phyloP scores from a whole-genome alignment of 148 eudicot genomes.

The Dianthus caryophyllus region DNA sequence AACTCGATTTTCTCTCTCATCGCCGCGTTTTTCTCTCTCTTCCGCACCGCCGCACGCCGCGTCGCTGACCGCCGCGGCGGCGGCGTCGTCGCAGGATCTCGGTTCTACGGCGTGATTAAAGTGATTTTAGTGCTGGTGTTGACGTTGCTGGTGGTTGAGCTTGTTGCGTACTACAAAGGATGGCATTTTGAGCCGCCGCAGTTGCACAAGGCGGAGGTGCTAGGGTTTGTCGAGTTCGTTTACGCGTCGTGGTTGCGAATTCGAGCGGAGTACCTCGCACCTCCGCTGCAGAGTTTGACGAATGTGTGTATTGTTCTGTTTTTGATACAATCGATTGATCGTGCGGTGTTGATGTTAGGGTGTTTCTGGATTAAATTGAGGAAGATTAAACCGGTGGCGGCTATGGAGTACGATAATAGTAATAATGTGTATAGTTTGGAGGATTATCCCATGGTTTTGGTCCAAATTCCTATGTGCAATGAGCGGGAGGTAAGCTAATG shows the following conservation, averaged over 20 bases:
- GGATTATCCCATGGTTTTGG: conserved; percentile 80
- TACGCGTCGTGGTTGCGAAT: conserved; percentile 62
- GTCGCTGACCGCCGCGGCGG: conserved; percentile 26
- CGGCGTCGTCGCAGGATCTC: conserved; percentile 27
- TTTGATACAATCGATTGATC: conserved; percentile 74
- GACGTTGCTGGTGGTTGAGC: conserved; percentile 41
- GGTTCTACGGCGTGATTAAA: conserved; percentile 43
- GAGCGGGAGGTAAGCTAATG: conserved; percentile 95
- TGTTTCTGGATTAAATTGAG: conserved; percentile 70
- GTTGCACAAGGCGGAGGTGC: conserved; percentile 41
- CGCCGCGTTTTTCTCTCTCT: conserved; percentile 28
- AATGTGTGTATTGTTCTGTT: conserved; percentile 72
- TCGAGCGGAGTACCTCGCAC: conserved; percentile 69
- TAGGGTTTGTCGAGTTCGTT: conserved; percentile 53
- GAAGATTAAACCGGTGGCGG: conserved; percentile 58
- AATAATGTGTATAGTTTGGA: conserved; percentile 24
- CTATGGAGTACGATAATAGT: conserved; percentile 31
- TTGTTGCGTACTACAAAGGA: conserved; percentile 55
- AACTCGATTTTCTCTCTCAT: conserved; percentile 32
- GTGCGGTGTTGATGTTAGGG: conserved; percentile 65
- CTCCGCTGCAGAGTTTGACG: conserved; percentile 60
- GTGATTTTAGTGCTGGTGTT: conserved; percentile 38
- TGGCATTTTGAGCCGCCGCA: conserved; percentile 86
- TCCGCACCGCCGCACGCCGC: conserved; percentile 56
- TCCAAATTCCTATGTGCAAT: conserved; percentile 96